Conservation (phyloP, 1,284 basidiomycete species). For the Trametes pubescens region DNA sequence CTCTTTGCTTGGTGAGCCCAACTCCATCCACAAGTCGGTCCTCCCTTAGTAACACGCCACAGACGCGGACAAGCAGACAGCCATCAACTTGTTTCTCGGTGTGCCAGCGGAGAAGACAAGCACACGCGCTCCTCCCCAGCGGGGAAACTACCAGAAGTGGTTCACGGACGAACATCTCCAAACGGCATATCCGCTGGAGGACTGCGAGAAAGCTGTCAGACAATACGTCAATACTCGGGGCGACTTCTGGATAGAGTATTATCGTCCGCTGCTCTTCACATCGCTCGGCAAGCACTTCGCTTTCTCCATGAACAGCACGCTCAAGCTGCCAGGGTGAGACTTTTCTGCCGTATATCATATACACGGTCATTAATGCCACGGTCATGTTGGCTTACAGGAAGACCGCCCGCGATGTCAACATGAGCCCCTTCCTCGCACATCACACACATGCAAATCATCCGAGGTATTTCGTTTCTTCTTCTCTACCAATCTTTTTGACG, state of each 20-base stretch:
- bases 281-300: conserved; percentile 86
- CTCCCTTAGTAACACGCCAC: not conserved
- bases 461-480: conserved; percentile 43
- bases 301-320: conserved; percentile 86
- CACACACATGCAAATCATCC: conserved; percentile 52
- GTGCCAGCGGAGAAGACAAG: conserved; percentile 68
- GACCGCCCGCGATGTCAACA: conserved; percentile 68
- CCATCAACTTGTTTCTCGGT: conserved; percentile 97
- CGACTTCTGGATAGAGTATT: conserved; percentile 93
- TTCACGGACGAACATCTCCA: conserved; percentile 77
- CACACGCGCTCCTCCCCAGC: conserved; percentile 52
- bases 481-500: not conserved
- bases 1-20: conserved; percentile 77
- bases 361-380: not conserved
- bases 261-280: conserved; percentile 86
- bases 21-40: too few relatives aligned
- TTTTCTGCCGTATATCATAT: conserved; percentile 24
- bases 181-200: conserved; percentile 63
- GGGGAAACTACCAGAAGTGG: conserved; percentile 84
- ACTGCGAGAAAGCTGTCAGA: conserved; percentile 61
- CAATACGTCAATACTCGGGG: conserved; percentile 66
- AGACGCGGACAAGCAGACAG: conserved; percentile 98
- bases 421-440: conserved; percentile 77
- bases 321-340: conserved; percentile 78
- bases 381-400: conserved; percentile 53